phyloP scores from a whole-genome alignment of 106 monocot genomes.

The Ottelia alismoides region DNA sequence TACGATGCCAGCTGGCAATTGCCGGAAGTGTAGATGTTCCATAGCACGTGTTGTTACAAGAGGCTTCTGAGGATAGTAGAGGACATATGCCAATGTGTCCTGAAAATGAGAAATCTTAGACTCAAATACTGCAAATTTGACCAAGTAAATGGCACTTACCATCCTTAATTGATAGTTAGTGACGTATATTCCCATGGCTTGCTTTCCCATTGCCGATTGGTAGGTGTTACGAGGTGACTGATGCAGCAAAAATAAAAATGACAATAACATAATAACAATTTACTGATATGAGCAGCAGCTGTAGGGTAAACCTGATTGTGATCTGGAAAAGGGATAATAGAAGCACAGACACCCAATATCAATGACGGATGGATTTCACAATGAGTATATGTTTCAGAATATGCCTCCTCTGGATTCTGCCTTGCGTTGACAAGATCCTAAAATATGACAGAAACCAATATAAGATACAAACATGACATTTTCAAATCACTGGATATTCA shows the following conservation, averaged over 20 bases:
- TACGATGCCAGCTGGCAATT: conserved; percentile 98
- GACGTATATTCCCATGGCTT: conserved; percentile 98
- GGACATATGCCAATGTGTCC: conserved; percentile 98
- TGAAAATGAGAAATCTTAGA: conserved; percentile 24
- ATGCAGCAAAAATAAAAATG: conserved; percentile 5
- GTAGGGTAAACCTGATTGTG: conserved; percentile 71
- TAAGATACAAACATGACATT: no score
- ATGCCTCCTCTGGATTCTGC: conserved; percentile 80
- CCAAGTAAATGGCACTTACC: no score
- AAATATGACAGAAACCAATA: no score
- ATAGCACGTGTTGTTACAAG: conserved; percentile 99
- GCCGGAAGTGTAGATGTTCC: conserved; percentile 98
- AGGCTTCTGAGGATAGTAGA: conserved; percentile 98
- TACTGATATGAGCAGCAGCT: not conserved
- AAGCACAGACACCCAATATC: conserved; percentile 97
- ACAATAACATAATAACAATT: not conserved
- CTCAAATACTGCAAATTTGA: no score
- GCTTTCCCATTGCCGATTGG: conserved; percentile 98
- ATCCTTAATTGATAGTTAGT: conserved; percentile 94
- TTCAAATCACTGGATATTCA: no score
- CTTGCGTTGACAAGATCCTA: conserved; percentile 92
- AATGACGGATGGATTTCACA: conserved; percentile 99
- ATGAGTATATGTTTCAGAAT: conserved; percentile 87
- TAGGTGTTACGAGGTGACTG: conserved; percentile 99
- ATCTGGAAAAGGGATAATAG: conserved; percentile 97